Percentiles rank a stretch among this genome's conserved stretches.
Evolutionary conservation across 176 grass and related monocot genomes (phyloP).

Genomic region (Ananas comosus): DNA sequence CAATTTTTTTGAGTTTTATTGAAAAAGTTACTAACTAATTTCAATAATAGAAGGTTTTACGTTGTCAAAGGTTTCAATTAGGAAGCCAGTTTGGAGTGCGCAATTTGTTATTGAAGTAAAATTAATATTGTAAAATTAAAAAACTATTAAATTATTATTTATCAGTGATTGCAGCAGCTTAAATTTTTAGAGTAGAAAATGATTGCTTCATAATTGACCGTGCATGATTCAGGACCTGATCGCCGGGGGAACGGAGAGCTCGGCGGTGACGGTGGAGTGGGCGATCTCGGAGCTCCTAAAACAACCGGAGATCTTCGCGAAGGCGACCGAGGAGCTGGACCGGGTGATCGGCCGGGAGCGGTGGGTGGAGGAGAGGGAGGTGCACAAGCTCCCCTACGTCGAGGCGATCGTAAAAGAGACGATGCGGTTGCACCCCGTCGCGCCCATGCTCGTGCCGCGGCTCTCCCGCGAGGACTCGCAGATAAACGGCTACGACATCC

Average conservation of each 20-base stretch:
- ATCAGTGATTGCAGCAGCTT: too few species aligned
- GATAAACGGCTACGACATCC: conserved; percentile 48
- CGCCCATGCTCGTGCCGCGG: conserved; percentile 41
- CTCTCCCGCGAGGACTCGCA: conserved; percentile 29
- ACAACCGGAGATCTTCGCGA: conserved; percentile 3
- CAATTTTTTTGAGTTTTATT: too few species aligned
- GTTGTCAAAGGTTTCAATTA: too few species aligned
- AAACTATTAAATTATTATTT: too few species aligned
- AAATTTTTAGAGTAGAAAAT: not conserved
- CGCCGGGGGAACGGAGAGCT: conserved; percentile 45
- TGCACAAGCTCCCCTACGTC: conserved; percentile 38
- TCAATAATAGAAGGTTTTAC: too few species aligned
- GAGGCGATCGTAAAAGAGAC: conserved; percentile 60
- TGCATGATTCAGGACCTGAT: conserved; percentile 26
- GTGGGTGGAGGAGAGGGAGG: conserved; percentile 45
- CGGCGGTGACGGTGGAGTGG: conserved; percentile 53
- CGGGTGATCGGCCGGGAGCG: conserved; percentile 18
- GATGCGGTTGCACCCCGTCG: conserved; percentile 51
- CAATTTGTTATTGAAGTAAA: too few species aligned
- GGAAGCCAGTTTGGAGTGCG: too few species aligned
- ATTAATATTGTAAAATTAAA: too few species aligned
- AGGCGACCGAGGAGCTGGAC: conserved; percentile 44
- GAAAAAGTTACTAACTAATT: too few species aligned
- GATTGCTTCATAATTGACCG: too few species aligned
- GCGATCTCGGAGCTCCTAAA: conserved; percentile 48